Evolutionary conservation across 306 rosid genomes (phyloP).

Genomic region (Oemleria cerasiformis): DNA sequence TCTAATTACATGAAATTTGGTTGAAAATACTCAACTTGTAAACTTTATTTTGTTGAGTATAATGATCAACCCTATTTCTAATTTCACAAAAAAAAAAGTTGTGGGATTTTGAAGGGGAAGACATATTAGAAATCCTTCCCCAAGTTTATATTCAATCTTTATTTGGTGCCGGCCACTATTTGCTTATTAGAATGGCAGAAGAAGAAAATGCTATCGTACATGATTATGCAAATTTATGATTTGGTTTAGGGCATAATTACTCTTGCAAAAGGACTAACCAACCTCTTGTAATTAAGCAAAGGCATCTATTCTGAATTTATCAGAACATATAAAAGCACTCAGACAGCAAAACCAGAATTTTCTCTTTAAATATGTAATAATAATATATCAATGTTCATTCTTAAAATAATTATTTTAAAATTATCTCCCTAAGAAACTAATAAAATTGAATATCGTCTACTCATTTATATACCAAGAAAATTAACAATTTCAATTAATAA

Average conservation of each 20-base stretch:
- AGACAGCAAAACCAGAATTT: too few species aligned
- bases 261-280: too few species aligned
- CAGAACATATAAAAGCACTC: background rate
- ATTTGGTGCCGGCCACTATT: constrained; percentile 20
- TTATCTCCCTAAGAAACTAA: too few species aligned
- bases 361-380: too few species aligned
- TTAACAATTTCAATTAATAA: too few species aligned
- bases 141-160: background rate
- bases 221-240: too few species aligned
- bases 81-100: background rate
- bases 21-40: constrained; percentile 21
- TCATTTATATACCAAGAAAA: too few species aligned
- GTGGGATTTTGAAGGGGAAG: background rate
- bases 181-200: background rate
- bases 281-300: too few species aligned
- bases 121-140: background rate
- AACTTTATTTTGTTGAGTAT: constrained; percentile 24
- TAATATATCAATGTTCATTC: too few species aligned
- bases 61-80: background rate
- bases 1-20: constrained; percentile 15
- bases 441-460: too few species aligned
- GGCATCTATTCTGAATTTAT: background rate
- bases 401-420: too few species aligned
- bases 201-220: background rate
- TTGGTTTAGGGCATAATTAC: too few species aligned